Percentiles rank a stretch among this genome's conserved stretches.
phyloP scores from a whole-genome alignment of 164 flowering plant species.

The Aristolochia fimbriata region DNA sequence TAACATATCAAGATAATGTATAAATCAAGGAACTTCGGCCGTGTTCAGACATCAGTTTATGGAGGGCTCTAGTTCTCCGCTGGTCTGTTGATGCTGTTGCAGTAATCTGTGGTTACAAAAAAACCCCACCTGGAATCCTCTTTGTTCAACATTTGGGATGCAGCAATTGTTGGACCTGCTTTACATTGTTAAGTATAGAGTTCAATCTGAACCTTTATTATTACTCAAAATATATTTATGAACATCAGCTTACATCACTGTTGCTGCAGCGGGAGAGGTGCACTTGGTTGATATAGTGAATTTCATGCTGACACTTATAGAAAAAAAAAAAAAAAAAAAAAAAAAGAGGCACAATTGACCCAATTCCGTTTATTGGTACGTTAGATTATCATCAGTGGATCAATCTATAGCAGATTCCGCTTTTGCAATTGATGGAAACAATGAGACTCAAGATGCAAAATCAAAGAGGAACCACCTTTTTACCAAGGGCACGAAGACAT shows the following conservation, averaged over 20 bases:
- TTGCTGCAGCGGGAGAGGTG: no score
- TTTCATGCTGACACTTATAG: no score
- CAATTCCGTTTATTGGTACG: no score
- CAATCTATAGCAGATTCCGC: no score
- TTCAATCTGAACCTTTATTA: neutral
- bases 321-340: no score
- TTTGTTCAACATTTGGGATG: slow-evolving; percentile 62
- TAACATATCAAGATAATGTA: neutral
- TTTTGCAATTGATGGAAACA: no score
- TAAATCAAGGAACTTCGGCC: neutral
- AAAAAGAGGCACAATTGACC: no score
- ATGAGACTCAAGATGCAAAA: no score
- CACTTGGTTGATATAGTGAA: no score
- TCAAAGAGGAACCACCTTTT: no score
- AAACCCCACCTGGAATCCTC: slow-evolving; percentile 22
- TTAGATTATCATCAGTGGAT: no score
- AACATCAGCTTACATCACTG: neutral
- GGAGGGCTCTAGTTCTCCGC: slow-evolving; percentile 28
- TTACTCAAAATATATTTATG: neutral
- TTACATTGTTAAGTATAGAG: slow-evolving; percentile 2
- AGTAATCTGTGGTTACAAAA: slow-evolving; percentile 7
- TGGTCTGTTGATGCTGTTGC: slow-evolving; percentile 13
- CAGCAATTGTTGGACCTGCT: slow-evolving; percentile 23
- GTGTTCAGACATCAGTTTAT: neutral
- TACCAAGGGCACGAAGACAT: neutral